Evolutionary conservation across 176 grass and related monocot genomes (phyloP), one percentile per base, ranked within the genome.

Genomic region (Cocos nucifera): DNA sequence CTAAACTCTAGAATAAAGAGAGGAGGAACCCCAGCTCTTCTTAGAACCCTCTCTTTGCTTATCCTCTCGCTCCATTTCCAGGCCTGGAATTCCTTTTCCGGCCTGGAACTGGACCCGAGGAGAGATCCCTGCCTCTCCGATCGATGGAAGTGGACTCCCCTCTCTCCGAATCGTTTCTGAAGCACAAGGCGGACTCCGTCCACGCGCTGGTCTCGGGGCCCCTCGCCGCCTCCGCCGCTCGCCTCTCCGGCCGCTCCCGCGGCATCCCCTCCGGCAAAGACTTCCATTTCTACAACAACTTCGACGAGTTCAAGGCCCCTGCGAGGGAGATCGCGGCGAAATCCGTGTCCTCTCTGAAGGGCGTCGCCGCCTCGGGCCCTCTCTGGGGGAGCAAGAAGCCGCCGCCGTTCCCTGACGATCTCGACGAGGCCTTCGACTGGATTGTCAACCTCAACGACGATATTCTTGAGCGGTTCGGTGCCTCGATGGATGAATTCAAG

Each of bases 211-310:
- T 56, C 19, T 68, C 65, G n/a, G 52, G 27, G 14, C 53, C 74
- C 4, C 78, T 98, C 4, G 59, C 93, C 17, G 61, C 73, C 27
- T 79, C 76, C 12, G 63, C 77, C 0, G 56, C 73, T n/a, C 78
- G 83, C 65, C 69, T 91, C 44, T 78, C 63, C 21, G 49, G 62
- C 14, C 60, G 79, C 18, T 67, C 67, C 19, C 63, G 73, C 50
- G 66, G 54, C 7, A 72, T 82, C 50, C 73, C 79, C 22, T 56
- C 73, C 15, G 73, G 56, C 6, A 63, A 50, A 49, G 82, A 92
- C 73, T 98, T 98, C 62, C 84, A 89, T 74, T 98, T 98, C 76
- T 98, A 85, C 70, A 65, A 83, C 73, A 98, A 98, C 76, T 92
- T 92, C 59, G 58, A 85, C 17, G 61, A 81, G 2, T 98, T 98